These are phyloP conservation scores for Metarhizium humberi DNA, from an alignment of 2,329 filamentous ascomycete species.

Conservation along the genomic window DNA sequence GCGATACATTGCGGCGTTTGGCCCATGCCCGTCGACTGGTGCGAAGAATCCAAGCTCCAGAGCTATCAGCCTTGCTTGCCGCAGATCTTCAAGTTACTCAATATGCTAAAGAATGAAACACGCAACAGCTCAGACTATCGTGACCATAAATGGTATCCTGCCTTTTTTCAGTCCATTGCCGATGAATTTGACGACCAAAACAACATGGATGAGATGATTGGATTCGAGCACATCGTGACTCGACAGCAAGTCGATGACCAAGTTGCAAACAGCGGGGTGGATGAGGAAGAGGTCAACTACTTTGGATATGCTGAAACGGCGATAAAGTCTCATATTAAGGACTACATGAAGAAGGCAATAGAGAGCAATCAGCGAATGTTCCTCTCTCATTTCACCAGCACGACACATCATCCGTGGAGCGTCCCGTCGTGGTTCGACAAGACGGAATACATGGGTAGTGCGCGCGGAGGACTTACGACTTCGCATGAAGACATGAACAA, in stretches of 20 bases:
- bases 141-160: conserved; percentile 16
- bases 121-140: background rate
- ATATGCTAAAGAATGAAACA: conserved; percentile 3
- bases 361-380: conserved; percentile 21
- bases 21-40: conserved; percentile 31
- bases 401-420: conserved; percentile 19
- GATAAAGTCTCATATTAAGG: conserved; percentile 21
- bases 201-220: background rate
- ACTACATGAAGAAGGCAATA: conserved; percentile 18
- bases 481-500: conserved; percentile 17
- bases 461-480: background rate
- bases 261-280: conserved; percentile 15
- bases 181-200: conserved; percentile 18
- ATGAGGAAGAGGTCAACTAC: conserved; percentile 21
- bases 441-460: background rate
- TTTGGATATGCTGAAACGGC: conserved; percentile 21
- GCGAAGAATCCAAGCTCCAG: conserved; percentile 29
- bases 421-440: background rate
- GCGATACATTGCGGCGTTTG: conserved; percentile 32
- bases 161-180: conserved; percentile 20
- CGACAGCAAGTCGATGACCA: conserved; percentile 4
- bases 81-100: conserved; percentile 24
- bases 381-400: conserved; percentile 23
- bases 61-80: conserved; percentile 36
- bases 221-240: background rate